Percentiles rank a stretch among this genome's conserved stretches.
Evolutionary conservation across 306 rosid species (phyloP).

Genomic region (Rosa persica): DNA sequence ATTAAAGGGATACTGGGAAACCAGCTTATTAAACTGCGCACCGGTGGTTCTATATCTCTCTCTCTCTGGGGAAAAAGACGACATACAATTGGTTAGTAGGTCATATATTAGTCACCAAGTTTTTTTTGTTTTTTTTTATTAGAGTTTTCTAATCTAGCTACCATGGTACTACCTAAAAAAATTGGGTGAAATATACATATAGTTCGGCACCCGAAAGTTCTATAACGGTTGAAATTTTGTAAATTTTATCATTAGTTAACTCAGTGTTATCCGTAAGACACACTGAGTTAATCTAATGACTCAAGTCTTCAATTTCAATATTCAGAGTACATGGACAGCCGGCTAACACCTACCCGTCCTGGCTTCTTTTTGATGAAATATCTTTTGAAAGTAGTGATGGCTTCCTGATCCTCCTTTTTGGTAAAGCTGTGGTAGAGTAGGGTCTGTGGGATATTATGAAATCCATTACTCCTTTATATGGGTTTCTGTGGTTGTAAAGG

Average conservation of each 20-base stretch:
- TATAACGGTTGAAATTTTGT: too few species aligned
- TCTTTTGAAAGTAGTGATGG: not conserved
- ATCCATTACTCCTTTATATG: not conserved
- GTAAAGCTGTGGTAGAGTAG: not conserved
- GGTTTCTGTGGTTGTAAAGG: not conserved
- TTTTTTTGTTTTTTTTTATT: too few species aligned
- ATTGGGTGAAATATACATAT: not conserved
- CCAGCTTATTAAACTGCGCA: not conserved
- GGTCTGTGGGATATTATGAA: not conserved
- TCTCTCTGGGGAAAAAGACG: not conserved
- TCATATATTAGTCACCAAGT: not conserved
- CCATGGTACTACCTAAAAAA: not conserved
- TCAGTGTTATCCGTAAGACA: too few species aligned
- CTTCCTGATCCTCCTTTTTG: not conserved
- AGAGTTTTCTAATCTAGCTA: too few species aligned
- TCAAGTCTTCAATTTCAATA: too few species aligned
- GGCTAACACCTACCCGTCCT: too few species aligned
- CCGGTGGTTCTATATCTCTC: not conserved
- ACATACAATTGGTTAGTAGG: not conserved
- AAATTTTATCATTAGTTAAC: too few species aligned
- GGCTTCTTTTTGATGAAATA: not conserved
- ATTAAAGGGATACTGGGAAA: not conserved
- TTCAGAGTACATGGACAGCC: too few species aligned
- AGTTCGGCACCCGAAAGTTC: not conserved
- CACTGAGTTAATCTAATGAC: too few species aligned